Percentiles rank a stretch among this genome's conserved stretches.
These are phyloP conservation scores for Acorus gramineus DNA, from an alignment of 106 monocot species.

Conservation along the genomic window DNA sequence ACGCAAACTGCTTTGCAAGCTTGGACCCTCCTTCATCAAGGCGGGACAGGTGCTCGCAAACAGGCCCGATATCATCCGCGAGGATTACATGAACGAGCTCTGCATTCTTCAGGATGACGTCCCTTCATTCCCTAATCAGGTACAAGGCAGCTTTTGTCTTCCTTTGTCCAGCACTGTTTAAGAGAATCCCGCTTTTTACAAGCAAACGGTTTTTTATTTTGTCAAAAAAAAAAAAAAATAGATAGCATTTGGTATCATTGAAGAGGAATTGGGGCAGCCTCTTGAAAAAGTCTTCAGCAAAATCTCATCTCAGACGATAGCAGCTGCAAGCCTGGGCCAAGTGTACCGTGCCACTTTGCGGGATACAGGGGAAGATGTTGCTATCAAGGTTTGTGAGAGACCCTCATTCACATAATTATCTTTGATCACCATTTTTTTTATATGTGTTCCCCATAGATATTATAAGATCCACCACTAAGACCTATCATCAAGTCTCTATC, in stretches of 20 bases:
- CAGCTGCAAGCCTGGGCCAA: conserved; percentile 93
- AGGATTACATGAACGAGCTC: conserved; percentile 99
- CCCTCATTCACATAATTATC: no score
- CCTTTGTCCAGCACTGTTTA: not conserved
- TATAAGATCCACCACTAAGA: not conserved
- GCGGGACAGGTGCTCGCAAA: conserved; percentile 98
- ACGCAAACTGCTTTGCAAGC: conserved; percentile 72
- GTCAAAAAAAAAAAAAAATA: not conserved
- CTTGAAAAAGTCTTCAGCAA: conserved; percentile 79
- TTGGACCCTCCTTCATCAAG: conserved; percentile 97
- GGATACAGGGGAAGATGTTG: conserved; percentile 97
- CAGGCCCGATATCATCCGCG: conserved; percentile 95
- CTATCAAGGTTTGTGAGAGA: conserved; percentile 61
- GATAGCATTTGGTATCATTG: conserved; percentile 79
- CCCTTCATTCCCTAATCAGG: conserved; percentile 93
- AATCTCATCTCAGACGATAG: conserved; percentile 83
- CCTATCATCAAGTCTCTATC: no score
- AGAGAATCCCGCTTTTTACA: not conserved
- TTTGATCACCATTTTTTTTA: not conserved
- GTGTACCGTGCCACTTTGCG: conserved; percentile 94
- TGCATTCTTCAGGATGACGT: conserved; percentile 98
- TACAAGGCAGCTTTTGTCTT: conserved; percentile 4
- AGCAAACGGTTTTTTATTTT: conserved; percentile 6
- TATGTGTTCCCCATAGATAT: not conserved
- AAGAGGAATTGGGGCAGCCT: conserved; percentile 91